phyloP scores from a whole-genome alignment of 1,139 yeast genomes.

The Ogataea hybrid region DNA sequence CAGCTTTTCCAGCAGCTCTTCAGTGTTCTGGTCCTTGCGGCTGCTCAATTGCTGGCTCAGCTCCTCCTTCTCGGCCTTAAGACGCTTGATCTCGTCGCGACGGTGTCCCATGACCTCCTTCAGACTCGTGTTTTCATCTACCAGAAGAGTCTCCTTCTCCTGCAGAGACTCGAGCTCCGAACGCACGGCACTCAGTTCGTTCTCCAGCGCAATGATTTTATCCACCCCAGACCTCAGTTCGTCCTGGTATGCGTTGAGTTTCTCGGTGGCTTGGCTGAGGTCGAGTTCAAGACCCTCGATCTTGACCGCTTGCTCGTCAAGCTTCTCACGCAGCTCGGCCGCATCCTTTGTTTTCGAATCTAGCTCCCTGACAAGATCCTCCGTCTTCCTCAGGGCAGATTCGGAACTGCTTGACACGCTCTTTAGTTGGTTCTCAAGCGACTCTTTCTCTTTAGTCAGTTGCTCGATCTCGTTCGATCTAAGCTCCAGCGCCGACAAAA shows the following conservation, averaged over 20 bases:
- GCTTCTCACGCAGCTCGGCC: slow-evolving; percentile 3
- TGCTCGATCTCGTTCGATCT: slow-evolving; percentile 15
- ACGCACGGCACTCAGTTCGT: slow-evolving; percentile 10
- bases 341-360: slow-evolving; percentile 6
- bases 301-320: slow-evolving; percentile 7
- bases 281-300: slow-evolving; percentile 14
- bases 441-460: slow-evolving; percentile 11
- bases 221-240: slow-evolving; percentile 16
- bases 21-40: slow-evolving; percentile 3
- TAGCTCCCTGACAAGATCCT: slow-evolving; percentile 12
- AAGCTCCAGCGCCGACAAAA: slow-evolving; percentile 14
- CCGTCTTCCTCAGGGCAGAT: slow-evolving; percentile 8
- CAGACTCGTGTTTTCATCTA: slow-evolving; percentile 9
- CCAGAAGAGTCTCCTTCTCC: slow-evolving; percentile 7
- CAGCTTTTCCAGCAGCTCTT: slow-evolving; percentile 10
- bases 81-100: slow-evolving; percentile 9
- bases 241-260: slow-evolving; percentile 11
- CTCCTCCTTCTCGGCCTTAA: slow-evolving; percentile 13
- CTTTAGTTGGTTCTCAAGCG: slow-evolving; percentile 7
- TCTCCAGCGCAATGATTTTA: slow-evolving; percentile 14
- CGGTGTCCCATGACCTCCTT: slow-evolving; percentile 14
- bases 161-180: slow-evolving; percentile 10
- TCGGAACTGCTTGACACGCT: slow-evolving; percentile 2
- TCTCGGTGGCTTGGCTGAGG: slow-evolving; percentile 12
- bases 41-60: slow-evolving; percentile 8